Base-by-base conservation (phyloP, 306 rosid genomes). In the Astragalus glycyphyllos region DNA sequence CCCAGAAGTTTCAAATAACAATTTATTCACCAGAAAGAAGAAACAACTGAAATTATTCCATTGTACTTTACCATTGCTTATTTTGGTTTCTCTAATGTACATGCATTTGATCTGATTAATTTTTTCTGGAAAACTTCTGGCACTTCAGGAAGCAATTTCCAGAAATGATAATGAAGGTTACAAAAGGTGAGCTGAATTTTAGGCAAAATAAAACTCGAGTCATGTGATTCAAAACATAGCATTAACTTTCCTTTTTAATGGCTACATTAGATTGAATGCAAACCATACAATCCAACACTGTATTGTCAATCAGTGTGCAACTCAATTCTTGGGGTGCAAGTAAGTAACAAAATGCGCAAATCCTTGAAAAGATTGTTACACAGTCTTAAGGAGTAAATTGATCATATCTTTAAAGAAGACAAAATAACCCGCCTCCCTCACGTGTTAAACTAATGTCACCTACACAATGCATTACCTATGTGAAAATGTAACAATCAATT, bases 201-300 rank as follows among this genome's bases (percentile, higher is more conserved):
- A 49, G 8, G 69, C 53, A 60, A 49, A 65, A 63, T 20, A 45
- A 14, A 53, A 72, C 35, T 72, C 65, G 1, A 58, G 75, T 31
- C 61, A 40, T 23, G 45, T 37, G 50, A 62, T 14, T 54, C 8
- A 68, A 37, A 64, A 23, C 34, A 26, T 63, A 55, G 23, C 42
- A 58, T 8, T 71, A 49, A 54, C 20, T 51, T 49, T 8, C 58
- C 32, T 56, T 8, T 53, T 57, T 44, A 67, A 58, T 65, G 67
- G 20, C 65, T 37, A 75, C 26, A 57, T 12, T 48, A 63, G 38
- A 29, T 46, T 45, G 55, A 66, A 46, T 41, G 53, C 37, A 63
- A 53, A 23, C 55, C 56, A 47, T 38, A 53, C 55, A 35, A 8
- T 54, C 55, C 61, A 77, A 77, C 65, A 77, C 1, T 58, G 65